Evolutionary conservation across 179 eudicot genomes (phyloP).

Genomic region (Heliamphora pulchella): DNA sequence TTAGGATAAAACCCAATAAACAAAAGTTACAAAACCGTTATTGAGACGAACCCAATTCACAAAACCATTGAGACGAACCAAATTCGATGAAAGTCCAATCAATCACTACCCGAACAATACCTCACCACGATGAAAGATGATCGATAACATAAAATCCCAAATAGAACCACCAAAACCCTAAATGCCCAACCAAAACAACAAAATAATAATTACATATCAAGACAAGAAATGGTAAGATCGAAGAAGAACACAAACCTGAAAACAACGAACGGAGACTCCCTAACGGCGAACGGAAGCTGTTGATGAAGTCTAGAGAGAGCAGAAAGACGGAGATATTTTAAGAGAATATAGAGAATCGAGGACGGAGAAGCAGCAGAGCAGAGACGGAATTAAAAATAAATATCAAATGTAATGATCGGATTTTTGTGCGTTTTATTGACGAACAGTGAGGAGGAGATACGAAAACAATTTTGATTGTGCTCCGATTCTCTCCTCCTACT

Average conservation of each 20-base stretch:
- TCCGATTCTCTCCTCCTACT: too few species aligned
- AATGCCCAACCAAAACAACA: background rate
- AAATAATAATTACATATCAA: background rate
- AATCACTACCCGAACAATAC: background rate
- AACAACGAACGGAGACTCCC: background rate
- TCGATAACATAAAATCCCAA: background rate
- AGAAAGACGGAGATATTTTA: background rate
- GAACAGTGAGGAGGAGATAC: too few species aligned
- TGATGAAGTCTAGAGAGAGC: conserved; percentile 5
- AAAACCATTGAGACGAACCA: background rate
- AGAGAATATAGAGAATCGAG: conserved; percentile 12
- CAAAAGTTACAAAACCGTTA: background rate
- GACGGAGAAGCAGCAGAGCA: conserved; percentile 17
- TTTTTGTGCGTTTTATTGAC: too few species aligned
- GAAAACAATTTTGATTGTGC: too few species aligned
- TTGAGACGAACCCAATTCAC: background rate
- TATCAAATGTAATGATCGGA: too few species aligned
- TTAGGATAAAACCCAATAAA: background rate
- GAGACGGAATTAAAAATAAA: conserved; percentile 13
- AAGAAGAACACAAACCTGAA: conserved; percentile 15
- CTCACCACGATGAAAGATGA: background rate
- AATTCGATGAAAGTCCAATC: background rate
- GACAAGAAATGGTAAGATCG: background rate
- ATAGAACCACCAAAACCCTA: background rate
- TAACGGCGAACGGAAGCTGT: conserved; percentile 14